These are phyloP conservation scores for Pseudognaphalium luteoalbum DNA, from an alignment of 129 eudicot genomes.

Conservation along the genomic window DNA sequence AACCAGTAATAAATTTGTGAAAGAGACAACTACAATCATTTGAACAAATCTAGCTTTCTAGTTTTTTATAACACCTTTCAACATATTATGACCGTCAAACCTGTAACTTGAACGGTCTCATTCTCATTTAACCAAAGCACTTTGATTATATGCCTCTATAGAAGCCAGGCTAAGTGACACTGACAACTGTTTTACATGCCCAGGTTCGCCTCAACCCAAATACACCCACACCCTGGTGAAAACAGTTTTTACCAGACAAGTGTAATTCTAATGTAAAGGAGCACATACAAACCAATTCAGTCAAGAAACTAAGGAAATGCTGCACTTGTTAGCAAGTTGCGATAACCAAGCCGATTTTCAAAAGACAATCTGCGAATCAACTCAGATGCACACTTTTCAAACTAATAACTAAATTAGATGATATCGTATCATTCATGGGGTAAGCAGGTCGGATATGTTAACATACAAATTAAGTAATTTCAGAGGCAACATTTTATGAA, in stretches of 20 bases:
- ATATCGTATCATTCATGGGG: slow-evolving; percentile 25
- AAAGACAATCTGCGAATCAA: not conserved
- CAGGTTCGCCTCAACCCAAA: not conserved
- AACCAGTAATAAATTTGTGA: not conserved
- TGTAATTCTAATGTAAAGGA: not conserved
- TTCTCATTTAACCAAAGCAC: not conserved
- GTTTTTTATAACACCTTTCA: not conserved
- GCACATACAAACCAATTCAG: not conserved
- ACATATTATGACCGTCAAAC: not conserved
- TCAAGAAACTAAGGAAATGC: not conserved
- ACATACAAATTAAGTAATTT: slow-evolving; percentile 25
- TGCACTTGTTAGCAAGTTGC: not conserved
- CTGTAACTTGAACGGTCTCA: not conserved
- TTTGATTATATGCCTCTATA: not conserved
- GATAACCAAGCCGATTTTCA: not conserved
- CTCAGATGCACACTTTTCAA: not conserved
- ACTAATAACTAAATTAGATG: slow-evolving; percentile 37
- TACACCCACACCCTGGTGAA: not conserved
- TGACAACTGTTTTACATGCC: not conserved
- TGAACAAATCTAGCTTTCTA: not conserved
- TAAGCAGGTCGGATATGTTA: slow-evolving; percentile 20
- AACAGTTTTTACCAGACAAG: not conserved
- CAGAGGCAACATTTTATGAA: slow-evolving; percentile 19
- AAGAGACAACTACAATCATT: not conserved
- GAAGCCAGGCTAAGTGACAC: not conserved